Conservation (phyloP, 176 grass and related monocot genomes). For the Calamus simplicifolius region DNA sequence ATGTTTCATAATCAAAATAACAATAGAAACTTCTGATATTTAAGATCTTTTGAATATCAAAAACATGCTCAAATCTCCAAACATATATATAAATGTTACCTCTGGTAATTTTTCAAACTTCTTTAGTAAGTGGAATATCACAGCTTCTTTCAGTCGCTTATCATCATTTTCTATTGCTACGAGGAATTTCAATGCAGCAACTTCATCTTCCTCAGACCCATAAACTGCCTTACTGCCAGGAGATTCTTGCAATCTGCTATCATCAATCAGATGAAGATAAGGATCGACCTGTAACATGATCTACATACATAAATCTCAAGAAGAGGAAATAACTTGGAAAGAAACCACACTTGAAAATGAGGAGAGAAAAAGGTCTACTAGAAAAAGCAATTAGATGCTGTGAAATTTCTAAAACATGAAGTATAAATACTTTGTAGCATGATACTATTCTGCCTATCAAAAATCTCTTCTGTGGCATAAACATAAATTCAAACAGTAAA, state of each 20-base stretch:
- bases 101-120: constrained; percentile 62
- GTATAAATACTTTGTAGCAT: too few species aligned
- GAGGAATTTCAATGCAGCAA: constrained; percentile 60
- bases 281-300: constrained; percentile 61
- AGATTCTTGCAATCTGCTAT: constrained; percentile 36
- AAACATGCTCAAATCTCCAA: too few species aligned
- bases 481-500: constrained; percentile 5
- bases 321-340: neutral
- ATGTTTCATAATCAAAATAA: too few species aligned
- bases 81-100: constrained; percentile 22
- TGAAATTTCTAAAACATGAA: too few species aligned
- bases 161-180: constrained; percentile 54
- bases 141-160: constrained; percentile 52
- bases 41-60: too few species aligned
- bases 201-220: constrained; percentile 80
- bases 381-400: too few species aligned
- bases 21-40: too few species aligned
- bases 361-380: too few species aligned
- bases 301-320: constrained; percentile 5
- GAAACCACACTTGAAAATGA: too few species aligned
- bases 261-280: constrained; percentile 68
- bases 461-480: neutral
- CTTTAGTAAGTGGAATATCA: constrained; percentile 47
- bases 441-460: too few species aligned
- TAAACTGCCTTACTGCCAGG: constrained; percentile 36